Evolutionary conservation across 331 rosid genomes (phyloP), one percentile per base, ranked within the genome.

Genomic region (Quercus phellos): DNA sequence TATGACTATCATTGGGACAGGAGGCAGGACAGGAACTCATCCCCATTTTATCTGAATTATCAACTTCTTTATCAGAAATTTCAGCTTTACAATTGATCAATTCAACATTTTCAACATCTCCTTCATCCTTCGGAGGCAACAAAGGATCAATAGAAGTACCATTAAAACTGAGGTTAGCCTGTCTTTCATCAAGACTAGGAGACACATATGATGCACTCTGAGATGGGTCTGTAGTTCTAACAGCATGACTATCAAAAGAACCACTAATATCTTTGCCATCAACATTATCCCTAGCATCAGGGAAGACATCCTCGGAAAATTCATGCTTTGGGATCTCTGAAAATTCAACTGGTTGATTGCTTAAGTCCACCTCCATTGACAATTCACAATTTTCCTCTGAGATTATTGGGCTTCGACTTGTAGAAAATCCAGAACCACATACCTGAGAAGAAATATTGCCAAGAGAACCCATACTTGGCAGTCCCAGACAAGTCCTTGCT

Each of bases 121-220:
- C 79, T 82, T 86, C 83, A 67, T 53, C 80, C 61, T 71, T 82
- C 56, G 32, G 75, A 58, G 84, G 84, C 51, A 81, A 72, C 30
- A 80, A 83, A 64, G 68, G 77, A 74, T 53, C 87, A 34, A 73
- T 74, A 21, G 86, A 77, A 75, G 55, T 84, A 84, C 77, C 78
- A 56, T 51, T 77, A 76, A 43, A 74, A 78, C 87, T 78, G 34
- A 53, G 78, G 75, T 73, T 83, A 79, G 75, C 76, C 42, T 76
- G 82, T 76, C 81, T 78, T 19, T 77, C 72, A 63, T 73, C 86
- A 64, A 51, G 26, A 84, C 74, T 72, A 13, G 86, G 82, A 71
- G 75, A 88, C 16, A 32, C 75, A 72, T 69, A 67, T 70, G 67
- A 75, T 51, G 46, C 64, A 55, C 74, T 79, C 77, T 75, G 83